Base-by-base conservation (phyloP, 164 flowering plant species). In the Nymphaea colorata region DNA sequence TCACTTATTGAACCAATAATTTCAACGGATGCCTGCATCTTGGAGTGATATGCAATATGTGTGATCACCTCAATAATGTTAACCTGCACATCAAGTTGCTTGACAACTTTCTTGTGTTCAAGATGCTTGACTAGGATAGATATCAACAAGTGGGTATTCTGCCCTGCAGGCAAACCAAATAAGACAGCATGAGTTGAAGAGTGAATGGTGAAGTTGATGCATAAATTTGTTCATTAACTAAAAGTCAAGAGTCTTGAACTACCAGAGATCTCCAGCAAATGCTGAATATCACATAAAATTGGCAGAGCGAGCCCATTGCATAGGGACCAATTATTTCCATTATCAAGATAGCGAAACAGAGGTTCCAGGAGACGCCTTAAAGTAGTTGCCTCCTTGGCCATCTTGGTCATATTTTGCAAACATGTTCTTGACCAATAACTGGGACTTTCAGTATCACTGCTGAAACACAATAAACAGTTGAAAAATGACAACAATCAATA, bases 341-440 rank as follows among this genome's bases (percentile, higher is more conserved):
- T 66, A 79, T 93, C 96, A 79, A 90, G 87, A 72, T 67, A 72
- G 57, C 82, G 85, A 67, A 88, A 86, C 68, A 90, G 79, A 15
- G 98, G 95, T 67, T 90, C 98, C 68, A 93, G 82, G 59, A 93
- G 85, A 61, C 95, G 96, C 4, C 98, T 83, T 55, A 88, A 78
- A 15, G 93, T 87, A 53, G 95, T 83, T 69, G 86, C 89, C 77
- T 87, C 96, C 74, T 84, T 88, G 2, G 95, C 85, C 69, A 90
- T 71, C 68, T 72, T 73, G 64, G 88, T 88, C 80, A 88, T 87
- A 76, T 90, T 90, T 61, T 73, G 76, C 80, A 93, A 77, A 79
- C 95, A 90, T 80, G 86, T 82, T 73, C 81, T 82, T 10, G 98
- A 85, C 98, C 98, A 93, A 77, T 86, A 87, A 59, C 77, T 73